These are phyloP conservation scores for Diplodia mutila DNA, from an alignment of 2,329 filamentous ascomycete genomes.

Conservation along the genomic window DNA sequence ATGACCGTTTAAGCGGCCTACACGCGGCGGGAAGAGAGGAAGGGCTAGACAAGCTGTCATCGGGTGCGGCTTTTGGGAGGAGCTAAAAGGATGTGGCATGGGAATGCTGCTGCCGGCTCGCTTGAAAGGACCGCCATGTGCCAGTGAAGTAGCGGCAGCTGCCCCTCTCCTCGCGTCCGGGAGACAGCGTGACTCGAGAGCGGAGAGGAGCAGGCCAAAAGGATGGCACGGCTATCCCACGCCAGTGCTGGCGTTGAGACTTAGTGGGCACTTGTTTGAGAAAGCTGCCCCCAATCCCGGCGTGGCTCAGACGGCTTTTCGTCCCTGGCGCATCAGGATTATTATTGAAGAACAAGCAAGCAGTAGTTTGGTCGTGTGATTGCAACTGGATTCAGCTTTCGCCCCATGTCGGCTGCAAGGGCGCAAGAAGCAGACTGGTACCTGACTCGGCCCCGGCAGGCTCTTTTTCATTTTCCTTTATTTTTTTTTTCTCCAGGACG, in stretches of 20 bases:
- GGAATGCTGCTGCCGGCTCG: constrained; percentile 9
- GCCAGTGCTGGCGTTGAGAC: neutral
- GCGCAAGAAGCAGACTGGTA: neutral
- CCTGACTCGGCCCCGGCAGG: neutral
- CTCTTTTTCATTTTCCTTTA: neutral
- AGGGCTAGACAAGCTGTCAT: too few species aligned
- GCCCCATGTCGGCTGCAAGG: constrained; percentile 10
- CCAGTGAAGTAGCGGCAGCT: too few species aligned
- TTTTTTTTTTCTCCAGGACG: neutral
- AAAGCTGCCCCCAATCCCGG: neutral
- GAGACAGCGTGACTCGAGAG: constrained; percentile 1
- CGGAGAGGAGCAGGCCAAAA: neutral
- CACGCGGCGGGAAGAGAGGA: neutral
- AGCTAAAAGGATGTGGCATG: neutral
- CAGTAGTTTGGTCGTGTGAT: neutral
- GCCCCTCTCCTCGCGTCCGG: neutral
- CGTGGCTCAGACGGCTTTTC: neutral
- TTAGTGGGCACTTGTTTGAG: neutral
- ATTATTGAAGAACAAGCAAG: neutral
- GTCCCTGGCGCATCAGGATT: neutral
- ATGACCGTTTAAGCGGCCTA: neutral
- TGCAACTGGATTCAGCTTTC: neutral
- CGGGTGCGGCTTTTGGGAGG: neutral
- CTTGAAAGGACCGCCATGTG: neutral
- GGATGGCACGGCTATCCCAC: neutral